These are phyloP conservation scores for Candida neerlandica DNA, from an alignment of 1,139 yeast species.

Conservation along the genomic window DNA sequence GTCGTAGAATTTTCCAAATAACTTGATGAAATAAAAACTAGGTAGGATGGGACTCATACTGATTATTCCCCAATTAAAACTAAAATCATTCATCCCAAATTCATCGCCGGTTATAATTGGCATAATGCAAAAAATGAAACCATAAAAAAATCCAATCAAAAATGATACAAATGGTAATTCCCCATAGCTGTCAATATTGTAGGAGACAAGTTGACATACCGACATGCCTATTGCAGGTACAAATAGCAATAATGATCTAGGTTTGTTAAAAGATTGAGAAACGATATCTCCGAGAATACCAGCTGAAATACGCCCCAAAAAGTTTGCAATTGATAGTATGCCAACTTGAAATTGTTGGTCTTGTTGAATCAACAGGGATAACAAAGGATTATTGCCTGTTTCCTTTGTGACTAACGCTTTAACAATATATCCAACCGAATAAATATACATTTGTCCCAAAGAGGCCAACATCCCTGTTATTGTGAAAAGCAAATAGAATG, in stretches of 20 bases:
- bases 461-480: constrained; percentile 56
- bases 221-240: constrained; percentile 48
- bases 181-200: constrained; percentile 26
- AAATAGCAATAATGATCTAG: constrained; percentile 49
- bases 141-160: constrained; percentile 57
- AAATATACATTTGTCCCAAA: constrained; percentile 64
- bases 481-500: constrained; percentile 53
- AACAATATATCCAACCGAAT: constrained; percentile 62
- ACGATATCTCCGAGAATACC: constrained; percentile 57
- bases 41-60: constrained; percentile 57
- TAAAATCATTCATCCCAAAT: constrained; percentile 57
- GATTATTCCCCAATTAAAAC: constrained; percentile 61
- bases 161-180: constrained; percentile 43
- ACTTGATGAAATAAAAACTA: constrained; percentile 49
- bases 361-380: constrained; percentile 39
- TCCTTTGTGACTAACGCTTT: constrained; percentile 46
- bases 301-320: constrained; percentile 52
- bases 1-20: constrained; percentile 58
- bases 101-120: constrained; percentile 61
- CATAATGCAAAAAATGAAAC: constrained; percentile 57
- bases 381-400: constrained; percentile 2
- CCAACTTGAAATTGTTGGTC: constrained; percentile 63
- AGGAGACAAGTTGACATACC: constrained; percentile 46
- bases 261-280: constrained; percentile 40
- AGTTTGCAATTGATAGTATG: constrained; percentile 54